A percentile compares a stretch with the other conserved stretches of the same genome.
Conservation (phyloP, 2,329 filamentous ascomycete species). For the Acephala macrosclerotiorum region DNA sequence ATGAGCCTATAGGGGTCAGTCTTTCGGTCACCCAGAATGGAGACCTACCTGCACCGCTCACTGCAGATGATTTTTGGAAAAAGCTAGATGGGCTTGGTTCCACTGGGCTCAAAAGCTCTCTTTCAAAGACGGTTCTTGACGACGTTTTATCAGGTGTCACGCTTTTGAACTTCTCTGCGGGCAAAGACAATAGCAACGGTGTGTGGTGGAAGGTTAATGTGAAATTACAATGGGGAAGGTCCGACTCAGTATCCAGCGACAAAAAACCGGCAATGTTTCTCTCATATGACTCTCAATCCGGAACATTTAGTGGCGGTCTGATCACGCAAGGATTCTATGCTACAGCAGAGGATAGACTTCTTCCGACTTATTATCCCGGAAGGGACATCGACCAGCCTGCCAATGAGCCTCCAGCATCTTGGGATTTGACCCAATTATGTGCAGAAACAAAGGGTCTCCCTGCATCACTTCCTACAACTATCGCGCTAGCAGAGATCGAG, state of each 20-base stretch:
- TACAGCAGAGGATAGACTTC: neutral
- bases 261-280: neutral
- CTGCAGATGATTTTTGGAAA: neutral
- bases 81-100: neutral
- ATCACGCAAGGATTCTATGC: constrained; percentile 6
- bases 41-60: neutral
- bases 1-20: neutral
- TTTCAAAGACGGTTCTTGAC: neutral
- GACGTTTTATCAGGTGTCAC: neutral
- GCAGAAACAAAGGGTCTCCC: neutral
- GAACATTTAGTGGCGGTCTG: constrained; percentile 1
- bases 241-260: neutral
- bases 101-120: neutral
- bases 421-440: constrained; percentile 6
- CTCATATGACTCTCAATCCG: neutral
- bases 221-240: neutral
- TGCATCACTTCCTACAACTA: neutral
- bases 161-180: constrained; percentile 1
- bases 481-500: neutral
- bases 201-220: constrained; percentile 1
- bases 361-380: neutral
- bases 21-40: neutral
- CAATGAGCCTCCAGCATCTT: neutral
- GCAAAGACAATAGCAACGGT: neutral
- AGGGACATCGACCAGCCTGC: constrained; percentile 4